Conservation (phyloP, 257 asterid genomes). For the Salvia hispanica region DNA sequence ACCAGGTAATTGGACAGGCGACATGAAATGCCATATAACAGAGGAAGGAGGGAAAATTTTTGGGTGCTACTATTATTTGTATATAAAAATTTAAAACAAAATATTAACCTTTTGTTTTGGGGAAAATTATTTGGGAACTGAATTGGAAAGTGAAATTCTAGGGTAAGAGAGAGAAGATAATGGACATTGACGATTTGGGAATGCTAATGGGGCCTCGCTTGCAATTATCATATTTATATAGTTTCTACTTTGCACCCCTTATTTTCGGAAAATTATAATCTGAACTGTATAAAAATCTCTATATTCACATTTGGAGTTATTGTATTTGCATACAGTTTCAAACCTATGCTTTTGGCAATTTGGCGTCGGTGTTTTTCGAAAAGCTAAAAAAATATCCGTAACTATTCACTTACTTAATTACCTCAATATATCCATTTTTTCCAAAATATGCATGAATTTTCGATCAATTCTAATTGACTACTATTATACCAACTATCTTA, state of each 20-base stretch:
- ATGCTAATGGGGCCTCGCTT: slow-evolving; percentile 2
- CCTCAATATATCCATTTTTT: no score
- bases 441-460: no score
- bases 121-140: slow-evolving; percentile 31
- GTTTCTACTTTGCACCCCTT: slow-evolving; percentile 30
- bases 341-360: no score
- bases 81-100: neutral
- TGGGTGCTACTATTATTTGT: slow-evolving; percentile 18
- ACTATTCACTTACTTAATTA: no score
- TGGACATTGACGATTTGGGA: slow-evolving; percentile 25
- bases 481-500: no score
- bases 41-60: slow-evolving; percentile 18
- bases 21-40: slow-evolving; percentile 84
- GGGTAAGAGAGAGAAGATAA: slow-evolving; percentile 23
- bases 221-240: slow-evolving; percentile 13
- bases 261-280: neutral
- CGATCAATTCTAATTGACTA: no score
- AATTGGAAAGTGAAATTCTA: slow-evolving; percentile 33
- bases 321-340: no score
- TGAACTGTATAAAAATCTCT: neutral
- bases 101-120: slow-evolving; percentile 21
- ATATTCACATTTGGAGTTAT: no score
- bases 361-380: no score
- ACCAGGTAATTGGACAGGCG: slow-evolving; percentile 99
- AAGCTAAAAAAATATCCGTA: no score